These are phyloP conservation scores for Gossypium arboreum DNA, from an alignment of 345 rosid species.

Conservation along the genomic window DNA sequence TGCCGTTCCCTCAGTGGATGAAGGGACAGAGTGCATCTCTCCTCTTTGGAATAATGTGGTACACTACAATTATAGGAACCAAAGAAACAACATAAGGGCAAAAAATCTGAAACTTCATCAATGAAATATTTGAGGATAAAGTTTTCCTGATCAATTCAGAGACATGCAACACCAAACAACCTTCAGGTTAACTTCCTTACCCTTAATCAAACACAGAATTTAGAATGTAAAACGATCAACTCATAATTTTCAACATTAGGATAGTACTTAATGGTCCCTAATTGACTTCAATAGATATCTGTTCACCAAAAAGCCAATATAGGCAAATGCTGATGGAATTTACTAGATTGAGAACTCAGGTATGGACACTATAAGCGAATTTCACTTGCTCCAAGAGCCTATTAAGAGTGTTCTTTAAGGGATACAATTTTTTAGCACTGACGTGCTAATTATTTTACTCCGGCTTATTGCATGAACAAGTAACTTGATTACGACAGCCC, in stretches of 20 bases:
- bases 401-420: not conserved
- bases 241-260: not conserved
- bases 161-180: constrained; percentile 13
- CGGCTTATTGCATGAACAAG: not conserved
- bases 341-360: not conserved
- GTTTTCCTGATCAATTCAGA: constrained; percentile 6
- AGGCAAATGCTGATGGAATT: not conserved
- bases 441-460: not conserved
- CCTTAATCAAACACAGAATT: not conserved
- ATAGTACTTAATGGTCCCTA: not conserved
- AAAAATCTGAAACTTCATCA: constrained; percentile 16
- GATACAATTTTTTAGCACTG: not conserved
- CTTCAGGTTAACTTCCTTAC: constrained; percentile 10
- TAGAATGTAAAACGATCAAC: not conserved
- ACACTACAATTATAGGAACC: constrained; percentile 43
- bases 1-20: constrained; percentile 68
- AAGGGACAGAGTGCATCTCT: constrained; percentile 66
- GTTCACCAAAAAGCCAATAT: not conserved
- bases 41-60: constrained; percentile 66
- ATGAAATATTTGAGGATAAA: constrained; percentile 5
- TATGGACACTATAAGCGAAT: not conserved
- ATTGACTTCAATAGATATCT: not conserved
- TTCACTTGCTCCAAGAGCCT: not conserved
- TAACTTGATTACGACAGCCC: not conserved
- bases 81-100: constrained; percentile 6